Base-by-base conservation (phyloP, 495 filamentous ascomycete genomes). In the Penicillium simplicissimum region DNA sequence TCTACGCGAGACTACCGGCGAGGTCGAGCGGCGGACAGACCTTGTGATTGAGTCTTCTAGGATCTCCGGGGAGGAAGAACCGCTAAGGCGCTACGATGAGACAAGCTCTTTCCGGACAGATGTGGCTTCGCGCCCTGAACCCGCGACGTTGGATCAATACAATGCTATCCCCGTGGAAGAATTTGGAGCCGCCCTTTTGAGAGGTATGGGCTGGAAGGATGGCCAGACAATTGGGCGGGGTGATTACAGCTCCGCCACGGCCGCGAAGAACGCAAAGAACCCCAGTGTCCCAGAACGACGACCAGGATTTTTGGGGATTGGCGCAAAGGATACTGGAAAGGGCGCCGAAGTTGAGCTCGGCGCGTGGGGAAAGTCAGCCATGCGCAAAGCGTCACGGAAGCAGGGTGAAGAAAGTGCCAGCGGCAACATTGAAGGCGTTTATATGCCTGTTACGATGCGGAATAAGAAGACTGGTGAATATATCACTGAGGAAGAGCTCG, bases 141-240 rank as follows among this genome's bases (percentile, higher is more conserved):
- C 85, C 15, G 87, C 92, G 3, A 88, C 84, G 0, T 77, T 95
- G 23, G 91, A 92, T 48, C 91, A 94, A 65, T 99, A 99, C 74
- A 87, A 85, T 31, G 85, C 88, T 4, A 84, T 96, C 11, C 94
- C 96, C 0, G 91, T 98, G 37, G 95, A 97, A 60, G 91, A 96
- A 59, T 99, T 98, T 67, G 95, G 94, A 35, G 88, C 90, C 23
- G 91, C 91, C 3, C 75, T 98, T 53, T 82, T 99, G 28, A 84
- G 91, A 8, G 91, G 92, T 11, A 96, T 97, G 87, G 95, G 95
- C 5, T 97, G 93, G 94, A 90, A 90, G 67, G 91, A 97, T 60
- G 94, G 93, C 1, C 85, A 94, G 59, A 74, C 82, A 21, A 76
- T 91, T 28, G 88, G 87, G 8, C 82, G 83, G 69, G 81, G 84